Percentiles rank a stretch among this genome's conserved stretches.
phyloP scores from a whole-genome alignment of 2,329 filamentous ascomycete species.

The Beauveria sp. region DNA sequence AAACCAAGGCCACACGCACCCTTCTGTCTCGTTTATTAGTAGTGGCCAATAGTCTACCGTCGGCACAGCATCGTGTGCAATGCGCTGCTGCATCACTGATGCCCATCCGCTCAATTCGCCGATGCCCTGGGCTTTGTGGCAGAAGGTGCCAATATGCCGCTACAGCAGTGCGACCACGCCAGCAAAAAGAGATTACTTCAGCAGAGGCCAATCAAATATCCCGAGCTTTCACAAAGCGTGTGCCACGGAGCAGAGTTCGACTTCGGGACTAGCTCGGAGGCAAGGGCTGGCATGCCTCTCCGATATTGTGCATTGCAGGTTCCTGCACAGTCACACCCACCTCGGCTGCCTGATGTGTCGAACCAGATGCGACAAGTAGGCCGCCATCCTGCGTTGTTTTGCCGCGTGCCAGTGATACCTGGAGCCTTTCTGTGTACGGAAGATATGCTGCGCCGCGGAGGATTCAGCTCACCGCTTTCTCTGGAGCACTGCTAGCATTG shows the following conservation, averaged over 20 bases:
- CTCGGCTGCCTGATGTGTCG: background rate
- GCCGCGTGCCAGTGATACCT: background rate
- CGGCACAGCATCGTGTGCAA: background rate
- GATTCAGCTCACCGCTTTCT: background rate
- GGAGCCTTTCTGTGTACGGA: background rate
- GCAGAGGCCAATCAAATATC: background rate
- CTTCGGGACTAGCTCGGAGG: conserved; percentile 2
- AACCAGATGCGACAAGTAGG: background rate
- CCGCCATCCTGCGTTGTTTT: background rate
- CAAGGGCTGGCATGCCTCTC: conserved; percentile 1
- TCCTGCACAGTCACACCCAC: background rate
- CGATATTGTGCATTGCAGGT: conserved; percentile 6
- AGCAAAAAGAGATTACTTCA: background rate
- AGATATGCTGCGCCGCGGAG: background rate
- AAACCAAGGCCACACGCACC: background rate
- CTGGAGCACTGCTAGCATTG: background rate
- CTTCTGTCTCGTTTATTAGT: background rate
- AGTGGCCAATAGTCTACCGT: background rate
- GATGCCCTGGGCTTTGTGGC: background rate
- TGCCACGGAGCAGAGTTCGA: background rate
- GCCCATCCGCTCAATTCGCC: background rate
- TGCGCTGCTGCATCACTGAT: background rate
- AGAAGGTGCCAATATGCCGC: background rate
- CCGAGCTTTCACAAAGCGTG: background rate
- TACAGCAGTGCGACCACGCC: background rate